These are phyloP conservation scores for Aspergillus flavus DNA, from an alignment of 2,329 filamentous ascomycete genomes.

Conservation along the genomic window DNA sequence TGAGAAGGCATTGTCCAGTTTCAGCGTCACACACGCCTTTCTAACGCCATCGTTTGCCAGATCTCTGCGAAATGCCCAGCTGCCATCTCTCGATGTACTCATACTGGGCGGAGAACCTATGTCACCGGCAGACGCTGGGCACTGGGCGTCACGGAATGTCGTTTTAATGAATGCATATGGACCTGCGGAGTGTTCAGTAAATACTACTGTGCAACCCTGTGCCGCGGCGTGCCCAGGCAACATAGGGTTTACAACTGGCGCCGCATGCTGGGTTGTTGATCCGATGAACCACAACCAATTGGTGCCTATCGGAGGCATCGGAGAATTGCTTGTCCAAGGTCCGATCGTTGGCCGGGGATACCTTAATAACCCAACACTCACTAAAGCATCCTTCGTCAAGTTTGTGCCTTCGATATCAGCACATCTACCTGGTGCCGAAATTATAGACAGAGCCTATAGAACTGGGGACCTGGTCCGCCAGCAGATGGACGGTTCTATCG, in stretches of 20 bases:
- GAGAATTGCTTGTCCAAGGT: constrained; percentile 34
- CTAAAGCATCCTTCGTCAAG: constrained; percentile 24
- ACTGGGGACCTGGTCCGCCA: constrained; percentile 26
- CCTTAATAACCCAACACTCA: constrained; percentile 32
- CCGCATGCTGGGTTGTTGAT: constrained; percentile 28
- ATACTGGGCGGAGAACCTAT: no score
- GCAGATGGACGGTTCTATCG: constrained; percentile 19
- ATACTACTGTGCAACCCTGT: neutral
- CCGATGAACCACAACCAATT: constrained; percentile 28
- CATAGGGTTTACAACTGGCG: constrained; percentile 19
- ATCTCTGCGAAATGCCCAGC: no score
- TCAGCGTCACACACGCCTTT: no score
- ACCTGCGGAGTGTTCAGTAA: no score
- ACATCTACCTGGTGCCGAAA: constrained; percentile 1
- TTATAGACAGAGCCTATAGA: constrained; percentile 10
- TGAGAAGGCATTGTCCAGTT: no score
- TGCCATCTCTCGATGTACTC: no score
- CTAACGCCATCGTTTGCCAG: no score
- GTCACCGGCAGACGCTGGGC: no score
- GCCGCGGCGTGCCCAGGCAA: constrained; percentile 3
- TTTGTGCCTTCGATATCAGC: constrained; percentile 12
- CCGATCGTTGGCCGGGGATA: constrained; percentile 36
- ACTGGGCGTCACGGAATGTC: constrained; percentile 40
- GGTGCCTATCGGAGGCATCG: constrained; percentile 17
- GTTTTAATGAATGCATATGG: constrained; percentile 18